Base-by-base conservation (phyloP, 441 rosid species). In the Biscutella laevigata region DNA sequence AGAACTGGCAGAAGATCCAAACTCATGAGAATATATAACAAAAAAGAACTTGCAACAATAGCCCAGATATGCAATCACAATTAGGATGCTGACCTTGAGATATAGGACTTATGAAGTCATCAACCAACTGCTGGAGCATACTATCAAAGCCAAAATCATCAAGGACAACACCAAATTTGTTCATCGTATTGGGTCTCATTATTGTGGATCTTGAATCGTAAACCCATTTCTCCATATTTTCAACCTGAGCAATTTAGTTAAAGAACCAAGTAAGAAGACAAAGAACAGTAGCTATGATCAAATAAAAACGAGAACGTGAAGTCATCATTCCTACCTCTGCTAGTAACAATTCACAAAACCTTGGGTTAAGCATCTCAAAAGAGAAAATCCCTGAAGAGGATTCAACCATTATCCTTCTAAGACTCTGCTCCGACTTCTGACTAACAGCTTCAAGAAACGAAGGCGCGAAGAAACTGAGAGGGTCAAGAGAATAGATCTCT, bases 111-210 rank as follows among this genome's bases (percentile, higher is more conserved):
- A 83, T 70, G 45, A 73, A 81, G 54, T 75, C 83, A 53, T 68
- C 75, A 77, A 80, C 70, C 73, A 83, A 57, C 64, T 74, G 60
- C 61, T 65, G 67, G 10, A 83, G 85, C 86, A 83, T 77, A 52
- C 47, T 41, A 49, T 80, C 83, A 53, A 80, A 55, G 30, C 85
- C 91, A 65, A 83, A 80, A 67, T 83, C 87, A 70, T 73, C 91
- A 64, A 83, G 80, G 13, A 83, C 84, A 21, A 68, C 75, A 37
- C 91, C 91, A 55, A 65, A 83, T 67, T 57, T 78, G 70, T 83
- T 83, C 91, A 80, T 71, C 3, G 87, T 83, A 66, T 78, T 80
- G 28, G 86, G 91, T 16, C 84, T 67, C 91, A 78, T 83, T 40
- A 83, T 78, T 47, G 73, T 66, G 74, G 69, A 70, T 64, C 58